These are phyloP conservation scores for Hypoxylon perforatum DNA, from an alignment of 495 filamentous ascomycete species.

Conservation along the genomic window DNA sequence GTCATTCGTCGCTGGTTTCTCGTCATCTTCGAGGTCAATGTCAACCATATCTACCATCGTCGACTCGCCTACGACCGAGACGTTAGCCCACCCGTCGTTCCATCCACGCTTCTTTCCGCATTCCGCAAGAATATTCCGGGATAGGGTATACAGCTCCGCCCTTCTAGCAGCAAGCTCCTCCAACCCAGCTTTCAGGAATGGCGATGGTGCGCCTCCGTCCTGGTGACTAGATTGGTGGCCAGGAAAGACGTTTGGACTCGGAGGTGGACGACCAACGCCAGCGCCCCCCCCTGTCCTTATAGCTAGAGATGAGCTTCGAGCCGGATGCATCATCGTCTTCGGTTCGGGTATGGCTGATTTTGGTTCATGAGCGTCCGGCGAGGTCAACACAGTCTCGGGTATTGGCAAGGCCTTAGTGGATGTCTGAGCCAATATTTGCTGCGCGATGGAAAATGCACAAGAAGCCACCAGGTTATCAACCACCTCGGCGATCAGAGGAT, in stretches of 20 bases:
- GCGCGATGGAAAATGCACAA: constrained; percentile 82
- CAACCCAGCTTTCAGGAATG: constrained; percentile 71
- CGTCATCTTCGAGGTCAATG: constrained; percentile 59
- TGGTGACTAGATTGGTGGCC: constrained; percentile 49
- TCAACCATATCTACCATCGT: constrained; percentile 65
- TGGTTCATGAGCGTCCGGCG: constrained; percentile 57
- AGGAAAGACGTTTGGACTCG: constrained; percentile 60
- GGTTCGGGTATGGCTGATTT: constrained; percentile 68
- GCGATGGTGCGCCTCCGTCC: constrained; percentile 45
- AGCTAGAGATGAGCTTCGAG: constrained; percentile 63
- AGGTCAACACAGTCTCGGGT: constrained; percentile 65
- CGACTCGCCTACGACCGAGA: constrained; percentile 66
- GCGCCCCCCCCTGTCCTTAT: constrained; percentile 40
- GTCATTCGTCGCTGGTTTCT: constrained; percentile 18
- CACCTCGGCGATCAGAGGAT: constrained; percentile 59
- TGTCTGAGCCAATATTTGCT: constrained; percentile 82
- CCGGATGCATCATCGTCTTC: constrained; percentile 72
- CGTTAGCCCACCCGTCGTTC: constrained; percentile 78
- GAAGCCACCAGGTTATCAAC: constrained; percentile 86
- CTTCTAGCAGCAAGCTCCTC: constrained; percentile 85
- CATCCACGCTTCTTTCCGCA: constrained; percentile 79
- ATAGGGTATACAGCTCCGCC: constrained; percentile 83
- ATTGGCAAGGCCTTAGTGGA: constrained; percentile 74
- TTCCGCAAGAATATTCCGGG: constrained; percentile 79
- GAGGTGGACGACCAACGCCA: constrained; percentile 48